Percentiles rank a stretch among this genome's conserved stretches.
phyloP scores from a whole-genome alignment of 352 stramenopile species.

The Blastocystis sp. region DNA sequence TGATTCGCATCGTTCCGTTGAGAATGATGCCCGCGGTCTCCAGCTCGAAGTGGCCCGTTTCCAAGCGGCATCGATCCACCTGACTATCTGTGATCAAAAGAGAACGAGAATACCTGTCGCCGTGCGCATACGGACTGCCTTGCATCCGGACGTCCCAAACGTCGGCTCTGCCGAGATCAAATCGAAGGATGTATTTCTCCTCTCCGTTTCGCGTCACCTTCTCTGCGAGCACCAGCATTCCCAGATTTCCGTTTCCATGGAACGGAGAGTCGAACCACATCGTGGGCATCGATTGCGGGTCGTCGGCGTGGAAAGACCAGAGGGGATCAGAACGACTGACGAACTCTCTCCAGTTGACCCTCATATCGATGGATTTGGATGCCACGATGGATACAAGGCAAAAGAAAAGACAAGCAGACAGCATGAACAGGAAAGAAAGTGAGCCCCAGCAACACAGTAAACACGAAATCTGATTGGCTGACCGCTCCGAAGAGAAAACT shows the following conservation, averaged over 20 bases:
- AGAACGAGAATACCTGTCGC: conserved; percentile 15
- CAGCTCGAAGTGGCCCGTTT: conserved; percentile 63
- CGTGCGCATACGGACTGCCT: conserved; percentile 31
- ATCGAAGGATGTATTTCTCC: conserved; percentile 59
- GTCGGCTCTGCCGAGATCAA: conserved; percentile 47
- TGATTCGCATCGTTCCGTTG: conserved; percentile 48
- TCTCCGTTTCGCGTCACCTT: conserved; percentile 9
- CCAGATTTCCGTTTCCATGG: conserved; percentile 62
- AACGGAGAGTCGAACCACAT: conserved; percentile 69
- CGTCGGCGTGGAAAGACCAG: conserved; percentile 17
- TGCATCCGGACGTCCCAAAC: conserved; percentile 56
- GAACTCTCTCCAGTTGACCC: conserved; percentile 65
- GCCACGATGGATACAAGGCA: neutral
- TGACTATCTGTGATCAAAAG: neutral
- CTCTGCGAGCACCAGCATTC: conserved; percentile 27
- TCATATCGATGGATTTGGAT: neutral
- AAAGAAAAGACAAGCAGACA: neutral
- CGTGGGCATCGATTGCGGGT: conserved; percentile 12
- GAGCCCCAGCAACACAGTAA: neutral
- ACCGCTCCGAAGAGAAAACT: too few species aligned
- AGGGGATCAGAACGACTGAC: conserved; percentile 45
- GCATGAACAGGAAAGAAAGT: neutral
- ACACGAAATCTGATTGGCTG: conserved; percentile 7
- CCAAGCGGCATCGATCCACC: conserved; percentile 48
- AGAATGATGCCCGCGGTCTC: conserved; percentile 42